Base-by-base conservation (phyloP, 306 rosid genomes). In the Cicer pinnatifidum region DNA sequence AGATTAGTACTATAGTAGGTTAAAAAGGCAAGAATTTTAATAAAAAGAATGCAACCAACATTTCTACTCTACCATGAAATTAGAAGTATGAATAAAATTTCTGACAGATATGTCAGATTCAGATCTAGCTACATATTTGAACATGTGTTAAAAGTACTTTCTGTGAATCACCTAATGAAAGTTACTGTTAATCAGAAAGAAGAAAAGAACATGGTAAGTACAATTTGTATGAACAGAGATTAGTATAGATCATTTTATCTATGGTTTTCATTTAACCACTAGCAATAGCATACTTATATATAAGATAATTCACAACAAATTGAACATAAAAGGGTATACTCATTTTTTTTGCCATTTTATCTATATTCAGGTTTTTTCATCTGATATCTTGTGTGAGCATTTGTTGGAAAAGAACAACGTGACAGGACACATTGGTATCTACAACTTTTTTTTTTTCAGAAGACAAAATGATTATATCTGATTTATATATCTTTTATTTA, bases 1-100 rank as follows among this genome's bases (percentile, higher is more conserved):
- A 50, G 9, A 13, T 9, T 66, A 43, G 62, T 63, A 73, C 71
- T 79, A 69, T 63, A 70, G 82, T 80, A 76, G 81, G 81, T 82
- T 50, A 72, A 43, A 57, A 53, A 79, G 38, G 40, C 13, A 70
- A 63, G 64, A 85, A 66, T 40, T 75, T 72, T 51, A 82, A 11
- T 48, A 47, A 39, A 40, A 69, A 61, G 47, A 72, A 69, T 67
- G 47, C 57, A 48, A 69, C 75, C 65, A 78, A 70, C 71, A 69
- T 77, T 72, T 73, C 69, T 43, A 70, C 63, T 57, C 70, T 48
- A 64, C 53, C 59, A 12, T 46, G 15, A 23, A 74, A 53, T 19
- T 12, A 53, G 35, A 61, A 19, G 3, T 41, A n/a, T 64, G 67
- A 60, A 19, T 47, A 38, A 73, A 73, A 60, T 59, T 45, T 67